A percentile compares a stretch with the other conserved stretches of the same genome.
Evolutionary conservation across 345 rosid genomes (phyloP).

Genomic region (Aethionema arabicum): DNA sequence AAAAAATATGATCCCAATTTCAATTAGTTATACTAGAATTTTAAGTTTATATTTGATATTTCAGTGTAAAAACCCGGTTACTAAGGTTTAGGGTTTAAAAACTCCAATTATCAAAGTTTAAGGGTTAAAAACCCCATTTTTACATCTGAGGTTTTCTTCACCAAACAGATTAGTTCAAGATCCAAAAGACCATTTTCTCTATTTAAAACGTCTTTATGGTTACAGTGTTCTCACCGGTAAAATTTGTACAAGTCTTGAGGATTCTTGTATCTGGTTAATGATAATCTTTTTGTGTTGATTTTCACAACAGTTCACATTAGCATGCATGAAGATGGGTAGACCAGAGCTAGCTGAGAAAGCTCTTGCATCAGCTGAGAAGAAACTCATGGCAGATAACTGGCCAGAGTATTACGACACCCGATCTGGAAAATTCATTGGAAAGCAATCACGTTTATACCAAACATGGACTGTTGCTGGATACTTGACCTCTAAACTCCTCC

Average conservation of each 20-base stretch:
- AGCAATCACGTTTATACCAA: constrained; percentile 80
- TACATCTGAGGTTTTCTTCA: too few species aligned
- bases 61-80: too few species aligned
- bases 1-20: too few species aligned
- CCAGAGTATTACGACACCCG: constrained; percentile 93
- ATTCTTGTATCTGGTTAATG: neutral
- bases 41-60: too few species aligned
- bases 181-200: too few species aligned
- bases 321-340: constrained; percentile 93
- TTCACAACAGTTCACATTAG: constrained; percentile 74
- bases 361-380: constrained; percentile 73
- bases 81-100: too few species aligned
- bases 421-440: constrained; percentile 84
- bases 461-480: constrained; percentile 96
- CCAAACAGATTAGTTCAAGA: too few species aligned
- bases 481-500: constrained; percentile 73
- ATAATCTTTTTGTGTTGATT: constrained; percentile 2
- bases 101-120: too few species aligned
- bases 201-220: neutral
- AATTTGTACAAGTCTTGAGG: too few species aligned
- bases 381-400: constrained; percentile 73
- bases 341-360: constrained; percentile 80
- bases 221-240: neutral
- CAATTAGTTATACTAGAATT: too few species aligned
- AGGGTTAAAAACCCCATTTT: too few species aligned